Evolutionary conservation across 139 green algal genomes (phyloP).

Genomic region (Chlamydomonas sp.): DNA sequence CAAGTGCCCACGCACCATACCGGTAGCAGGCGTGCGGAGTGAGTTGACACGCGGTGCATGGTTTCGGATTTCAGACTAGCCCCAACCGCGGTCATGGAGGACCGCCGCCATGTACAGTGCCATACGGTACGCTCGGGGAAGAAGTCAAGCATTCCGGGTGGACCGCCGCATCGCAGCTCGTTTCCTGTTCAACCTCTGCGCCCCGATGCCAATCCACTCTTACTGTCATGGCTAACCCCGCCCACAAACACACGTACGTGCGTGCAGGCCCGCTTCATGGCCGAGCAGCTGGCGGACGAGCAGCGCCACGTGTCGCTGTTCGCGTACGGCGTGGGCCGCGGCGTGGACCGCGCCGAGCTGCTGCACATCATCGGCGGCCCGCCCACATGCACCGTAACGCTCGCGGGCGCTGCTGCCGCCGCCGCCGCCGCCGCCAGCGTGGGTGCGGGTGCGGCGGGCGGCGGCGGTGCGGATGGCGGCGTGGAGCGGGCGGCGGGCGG

Average conservation of each 20-base stretch:
- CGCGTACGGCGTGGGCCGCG: constrained; percentile 80
- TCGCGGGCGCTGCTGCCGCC: not conserved
- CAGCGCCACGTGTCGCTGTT: constrained; percentile 63
- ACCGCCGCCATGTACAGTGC: too few species aligned
- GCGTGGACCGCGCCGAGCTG: constrained; percentile 74
- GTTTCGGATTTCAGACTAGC: too few species aligned
- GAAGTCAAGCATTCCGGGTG: not conserved
- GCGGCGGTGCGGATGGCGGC: not conserved
- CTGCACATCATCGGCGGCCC: constrained; percentile 59
- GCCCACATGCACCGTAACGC: not conserved
- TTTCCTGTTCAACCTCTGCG: too few species aligned
- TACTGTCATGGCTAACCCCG: not conserved
- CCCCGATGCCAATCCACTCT: not conserved
- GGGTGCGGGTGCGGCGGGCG: not conserved
- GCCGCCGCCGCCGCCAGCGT: not conserved
- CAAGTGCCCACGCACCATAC: too few species aligned
- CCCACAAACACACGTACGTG: not conserved
- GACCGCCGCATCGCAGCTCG: too few species aligned
- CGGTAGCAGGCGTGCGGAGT: too few species aligned
- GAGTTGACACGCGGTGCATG: too few species aligned
- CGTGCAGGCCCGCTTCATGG: constrained; percentile 52
- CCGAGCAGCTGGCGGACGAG: constrained; percentile 66
- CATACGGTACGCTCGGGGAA: too few species aligned
- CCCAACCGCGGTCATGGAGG: too few species aligned
- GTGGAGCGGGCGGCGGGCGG: not conserved